These are phyloP conservation scores for Fusarium siculi DNA, from an alignment of 2,329 filamentous ascomycete genomes.

Conservation along the genomic window DNA sequence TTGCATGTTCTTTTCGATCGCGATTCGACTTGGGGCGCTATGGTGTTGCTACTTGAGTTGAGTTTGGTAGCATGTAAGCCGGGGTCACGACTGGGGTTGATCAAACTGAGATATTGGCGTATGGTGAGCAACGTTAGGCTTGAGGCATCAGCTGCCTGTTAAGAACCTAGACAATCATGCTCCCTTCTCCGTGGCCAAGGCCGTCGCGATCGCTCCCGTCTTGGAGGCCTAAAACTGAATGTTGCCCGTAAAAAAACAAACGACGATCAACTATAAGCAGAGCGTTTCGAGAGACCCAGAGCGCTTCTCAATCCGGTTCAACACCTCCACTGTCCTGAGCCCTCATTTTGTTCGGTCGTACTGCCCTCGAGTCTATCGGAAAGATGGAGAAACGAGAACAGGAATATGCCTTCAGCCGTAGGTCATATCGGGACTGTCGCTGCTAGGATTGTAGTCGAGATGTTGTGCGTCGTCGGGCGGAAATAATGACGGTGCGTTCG, in stretches of 20 bases:
- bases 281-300: neutral
- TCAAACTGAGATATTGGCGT: neutral
- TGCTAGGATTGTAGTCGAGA: too few species aligned
- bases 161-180: fast-evolving
- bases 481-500: neutral
- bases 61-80: neutral
- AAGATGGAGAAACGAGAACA: fast-evolving
- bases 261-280: fast-evolving
- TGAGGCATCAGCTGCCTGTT: neutral
- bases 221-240: fast-evolving
- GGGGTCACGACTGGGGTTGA: neutral
- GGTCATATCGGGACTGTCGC: fast-evolving
- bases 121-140: neutral
- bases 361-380: neutral
- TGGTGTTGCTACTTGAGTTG: too few species aligned
- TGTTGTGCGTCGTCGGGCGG: neutral
- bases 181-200: neutral
- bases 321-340: fast-evolving
- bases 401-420: fast-evolving
- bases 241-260: neutral
- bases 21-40: neutral
- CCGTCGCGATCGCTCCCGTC: fast-evolving
- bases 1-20: neutral
- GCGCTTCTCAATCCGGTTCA: neutral
- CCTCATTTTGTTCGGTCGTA: neutral